Evolutionary conservation across 257 asterid species (phyloP), one percentile per base, ranked within the genome.

Genomic region (Paulownia fortunei): DNA sequence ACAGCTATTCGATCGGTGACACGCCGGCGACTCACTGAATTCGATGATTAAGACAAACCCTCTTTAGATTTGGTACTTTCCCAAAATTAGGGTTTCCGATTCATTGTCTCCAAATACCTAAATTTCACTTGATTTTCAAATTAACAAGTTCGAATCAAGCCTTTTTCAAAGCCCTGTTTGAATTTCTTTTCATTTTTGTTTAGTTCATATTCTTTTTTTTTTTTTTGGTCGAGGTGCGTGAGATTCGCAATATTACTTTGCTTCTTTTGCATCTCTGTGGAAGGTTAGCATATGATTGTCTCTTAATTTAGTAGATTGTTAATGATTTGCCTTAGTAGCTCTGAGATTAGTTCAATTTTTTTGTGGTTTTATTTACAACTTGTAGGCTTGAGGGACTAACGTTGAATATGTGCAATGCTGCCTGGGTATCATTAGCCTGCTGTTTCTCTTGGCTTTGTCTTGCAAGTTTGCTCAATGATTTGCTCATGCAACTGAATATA

Each of bases 81-180:
- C 16, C 23, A 23, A 47, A 66, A 73, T 73, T 80, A 80, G 76
- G 79, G 83, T 65, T 73, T 30, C 55, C 18, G 39, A 71, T 9
- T 54, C 10, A 8, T n/a, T n/a, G n/a, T n/a, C n/a, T n/a, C 13
- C 8, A 1, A 42, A 42, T 27, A 19, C 2, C 41, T 37, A 4
- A 10, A 26, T 30, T 32, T 36, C 4, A 13, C 21, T 30, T 21
- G 34, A 5, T 4, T 34, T 52, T 49, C 18, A 1, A 42, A 2
- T 36, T 62, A 7, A 5, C 32, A 1, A 32, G 58, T 27, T 72
- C 19, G 34, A 19, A 5, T 37, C n/a, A n/a, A n/a, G n/a, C 27
- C n/a, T 7, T 21, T 32, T 70, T 13, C 5, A 1, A 9, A 51
- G 19, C 68, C 42, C 69, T 51, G 18, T 24, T 24, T 24, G 36